These are phyloP conservation scores for Colletotrichum australisinense DNA, from an alignment of 2,329 filamentous ascomycete species.

Conservation along the genomic window DNA sequence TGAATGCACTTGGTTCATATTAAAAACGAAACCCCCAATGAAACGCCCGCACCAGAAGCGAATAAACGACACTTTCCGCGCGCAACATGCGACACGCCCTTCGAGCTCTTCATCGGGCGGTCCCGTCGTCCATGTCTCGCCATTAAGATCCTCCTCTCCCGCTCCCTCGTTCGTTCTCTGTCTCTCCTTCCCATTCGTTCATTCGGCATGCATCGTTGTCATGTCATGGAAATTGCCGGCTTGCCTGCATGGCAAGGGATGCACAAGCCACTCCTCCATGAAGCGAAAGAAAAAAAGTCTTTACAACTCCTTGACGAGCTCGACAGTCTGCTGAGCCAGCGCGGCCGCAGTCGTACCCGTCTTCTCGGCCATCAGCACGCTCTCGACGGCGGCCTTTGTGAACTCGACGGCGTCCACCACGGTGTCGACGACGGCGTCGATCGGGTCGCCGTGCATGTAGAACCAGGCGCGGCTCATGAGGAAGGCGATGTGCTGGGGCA, in stretches of 20 bases:
- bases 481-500: conserved; percentile 88
- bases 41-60: conserved; percentile 19
- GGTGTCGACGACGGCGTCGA: conserved; percentile 72
- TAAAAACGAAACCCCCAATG: background rate
- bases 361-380: conserved; percentile 43
- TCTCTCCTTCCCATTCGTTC: background rate
- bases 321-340: conserved; percentile 39
- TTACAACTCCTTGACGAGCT: conserved; percentile 52
- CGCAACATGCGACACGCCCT: conserved; percentile 20
- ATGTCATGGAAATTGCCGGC: background rate
- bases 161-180: background rate
- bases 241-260: background rate
- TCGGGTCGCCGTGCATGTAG: conserved; percentile 88
- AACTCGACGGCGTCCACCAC: conserved; percentile 64
- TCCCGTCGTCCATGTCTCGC: conserved; percentile 1
- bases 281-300: too few relatives aligned
- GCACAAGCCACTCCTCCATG: too few relatives aligned
- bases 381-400: conserved; percentile 52
- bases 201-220: conserved; percentile 18
- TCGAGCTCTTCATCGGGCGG: conserved; percentile 34
- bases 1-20: conserved; percentile 8
- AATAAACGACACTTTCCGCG: background rate
- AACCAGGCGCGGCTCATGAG: conserved; percentile 91
- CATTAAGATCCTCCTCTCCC: conserved; percentile 1
- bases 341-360: conserved; percentile 25